Evolutionary conservation across 31 red algal species (phyloP), one percentile per base, ranked within the genome.

Genomic region (Bonnemaisonia californica): DNA sequence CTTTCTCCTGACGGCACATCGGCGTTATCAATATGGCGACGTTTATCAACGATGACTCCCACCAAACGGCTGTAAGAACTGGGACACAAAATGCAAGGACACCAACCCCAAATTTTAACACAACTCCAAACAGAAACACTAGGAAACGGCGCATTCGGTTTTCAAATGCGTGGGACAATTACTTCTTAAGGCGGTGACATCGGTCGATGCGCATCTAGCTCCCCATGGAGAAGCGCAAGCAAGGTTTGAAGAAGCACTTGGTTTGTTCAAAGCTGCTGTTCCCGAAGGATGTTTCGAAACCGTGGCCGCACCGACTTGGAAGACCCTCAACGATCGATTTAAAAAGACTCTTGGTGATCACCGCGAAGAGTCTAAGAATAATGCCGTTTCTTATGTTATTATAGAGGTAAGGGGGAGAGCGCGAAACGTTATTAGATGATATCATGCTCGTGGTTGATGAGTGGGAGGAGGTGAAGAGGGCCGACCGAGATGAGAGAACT

Each of bases 251-350:
- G 57, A 61, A 29, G 57, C 57, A 29, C 57, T 61, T 29, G 57
- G 26, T 61, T 29, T 61, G 26, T 61, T 61, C 57, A 61, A 61
- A 29, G 57, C 26, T 23, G 26, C 57, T 29, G 26, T 61, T 61
- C 57, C 57, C 31, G 26, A 23, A 29, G 57, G 57, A 61, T 61
- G 57, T 29, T 61, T 61, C 57, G 57, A 61, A 29, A 29, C 57
- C 26, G 57, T 61, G 26, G 57, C 57, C 26, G 3, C 57, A 29
- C 57, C 57, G 57, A 61, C 4, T 61, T 61, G 12, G 57, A 61
- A 61, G 31, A 61, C 57, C 26, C 57, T 61, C 57, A 61, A 61
- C 57, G 57, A 61, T 61, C 57, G 57, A 29, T 61, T 61, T 29
- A 61, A 61, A 29, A 61, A 61, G 57, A 61, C 31, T 29, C 57